Evolutionary conservation across 2,329 filamentous ascomycete species (phyloP).

Genomic region (Venturia pyrina): DNA sequence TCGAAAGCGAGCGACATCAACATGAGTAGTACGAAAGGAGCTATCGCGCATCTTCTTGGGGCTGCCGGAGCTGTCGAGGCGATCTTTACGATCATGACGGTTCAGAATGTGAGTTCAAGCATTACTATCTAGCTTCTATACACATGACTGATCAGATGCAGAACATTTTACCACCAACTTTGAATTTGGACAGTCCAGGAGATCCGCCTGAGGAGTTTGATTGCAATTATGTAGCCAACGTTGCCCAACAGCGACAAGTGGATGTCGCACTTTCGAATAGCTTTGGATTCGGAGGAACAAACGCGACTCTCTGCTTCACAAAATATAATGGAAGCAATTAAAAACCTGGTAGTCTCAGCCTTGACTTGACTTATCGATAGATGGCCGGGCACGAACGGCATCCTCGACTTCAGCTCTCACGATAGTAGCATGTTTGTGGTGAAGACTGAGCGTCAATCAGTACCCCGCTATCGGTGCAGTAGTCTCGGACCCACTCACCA

Average conservation of each 20-base stretch:
- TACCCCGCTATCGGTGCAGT: neutral
- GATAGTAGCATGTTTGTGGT: neutral
- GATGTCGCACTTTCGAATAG: constrained; percentile 81
- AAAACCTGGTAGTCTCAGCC: neutral
- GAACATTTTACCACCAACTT: constrained; percentile 73
- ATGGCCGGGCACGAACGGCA: neutral
- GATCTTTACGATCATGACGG: constrained; percentile 69
- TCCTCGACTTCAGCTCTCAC: neutral
- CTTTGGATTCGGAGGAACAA: constrained; percentile 96
- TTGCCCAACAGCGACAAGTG: constrained; percentile 60
- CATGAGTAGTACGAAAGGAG: constrained; percentile 89
- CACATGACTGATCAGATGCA: constrained; percentile 28
- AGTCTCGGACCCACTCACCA: neutral
- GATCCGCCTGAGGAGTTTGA: constrained; percentile 51
- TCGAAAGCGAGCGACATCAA: constrained; percentile 55
- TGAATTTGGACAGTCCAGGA: constrained; percentile 62
- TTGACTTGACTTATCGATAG: neutral
- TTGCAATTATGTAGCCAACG: constrained; percentile 76
- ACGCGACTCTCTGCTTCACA: constrained; percentile 76
- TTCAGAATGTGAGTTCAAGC: constrained; percentile 57
- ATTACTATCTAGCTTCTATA: neutral
- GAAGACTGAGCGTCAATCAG: neutral
- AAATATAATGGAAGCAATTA: neutral
- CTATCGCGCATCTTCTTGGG: constrained; percentile 82
- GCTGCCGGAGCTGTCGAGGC: constrained; percentile 88